Percentiles rank a stretch among this genome's conserved stretches.
phyloP scores from a whole-genome alignment of 805 yeast species.

The Pichia gijzeniarum region DNA sequence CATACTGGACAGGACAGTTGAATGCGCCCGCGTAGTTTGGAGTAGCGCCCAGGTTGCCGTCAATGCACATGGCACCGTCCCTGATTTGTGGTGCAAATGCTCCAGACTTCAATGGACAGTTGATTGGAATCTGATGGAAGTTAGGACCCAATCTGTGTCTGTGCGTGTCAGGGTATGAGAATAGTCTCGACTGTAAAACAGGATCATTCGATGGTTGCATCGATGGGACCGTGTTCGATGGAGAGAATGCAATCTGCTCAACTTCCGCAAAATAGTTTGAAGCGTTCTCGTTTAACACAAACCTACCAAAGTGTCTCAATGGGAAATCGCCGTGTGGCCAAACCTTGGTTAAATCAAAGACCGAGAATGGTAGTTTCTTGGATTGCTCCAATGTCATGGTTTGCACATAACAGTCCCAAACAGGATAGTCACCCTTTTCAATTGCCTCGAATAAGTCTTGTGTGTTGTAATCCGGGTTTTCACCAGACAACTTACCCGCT shows the following conservation, averaged over 20 bases:
- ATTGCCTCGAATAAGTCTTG: slow-evolving; percentile 75
- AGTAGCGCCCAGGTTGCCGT: slow-evolving; percentile 67
- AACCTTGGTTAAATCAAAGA: slow-evolving; percentile 84
- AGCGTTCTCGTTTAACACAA: slow-evolving; percentile 77
- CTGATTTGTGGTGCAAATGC: slow-evolving; percentile 66
- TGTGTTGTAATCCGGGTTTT: slow-evolving; percentile 78
- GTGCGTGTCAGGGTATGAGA: slow-evolving; percentile 81
- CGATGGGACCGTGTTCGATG: slow-evolving; percentile 79
- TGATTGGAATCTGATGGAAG: slow-evolving; percentile 82
- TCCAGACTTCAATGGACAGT: slow-evolving; percentile 61
- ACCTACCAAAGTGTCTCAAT: slow-evolving; percentile 75
- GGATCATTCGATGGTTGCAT: slow-evolving; percentile 82
- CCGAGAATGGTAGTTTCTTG: slow-evolving; percentile 66
- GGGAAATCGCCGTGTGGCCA: slow-evolving; percentile 91
- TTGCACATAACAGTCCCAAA: slow-evolving; percentile 83
- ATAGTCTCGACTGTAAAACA: slow-evolving; percentile 73
- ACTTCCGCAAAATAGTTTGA: slow-evolving; percentile 81
- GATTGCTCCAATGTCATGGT: slow-evolving; percentile 83
- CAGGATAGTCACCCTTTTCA: slow-evolving; percentile 69
- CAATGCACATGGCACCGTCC: slow-evolving; percentile 71
- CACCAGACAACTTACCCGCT: slow-evolving; percentile 61
- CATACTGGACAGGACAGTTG: slow-evolving; percentile 42
- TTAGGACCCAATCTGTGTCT: slow-evolving; percentile 76
- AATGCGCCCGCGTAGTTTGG: slow-evolving; percentile 69
- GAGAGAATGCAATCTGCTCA: slow-evolving; percentile 82